Base-by-base conservation (phyloP, 768 basidiomycete genomes). In the Leucocoprinus leucothites region DNA sequence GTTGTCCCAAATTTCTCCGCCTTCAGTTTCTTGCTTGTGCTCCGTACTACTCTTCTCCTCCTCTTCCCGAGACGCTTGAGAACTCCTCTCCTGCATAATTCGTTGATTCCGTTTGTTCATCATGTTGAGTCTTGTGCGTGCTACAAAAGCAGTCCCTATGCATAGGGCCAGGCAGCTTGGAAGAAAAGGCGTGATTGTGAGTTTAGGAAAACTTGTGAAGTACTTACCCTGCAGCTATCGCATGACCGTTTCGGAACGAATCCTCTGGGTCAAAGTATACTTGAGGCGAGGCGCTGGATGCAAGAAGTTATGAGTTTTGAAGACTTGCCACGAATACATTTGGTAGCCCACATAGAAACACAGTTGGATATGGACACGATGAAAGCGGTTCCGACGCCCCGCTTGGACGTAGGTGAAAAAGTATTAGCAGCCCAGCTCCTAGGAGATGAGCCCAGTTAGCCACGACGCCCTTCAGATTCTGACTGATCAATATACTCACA, bases 401-500 rank as follows among this genome's bases (percentile, higher is more conserved):
- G 74, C 61, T 84, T 84, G 1, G 79, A 80, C 9, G 81, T 84
- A 8, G 82, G 82, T 5, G 82, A 78, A 63, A 84, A 81, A 1
- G 74, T 69, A 61, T 82, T 82, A 4, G 81, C 78, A 13, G 81
- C 81, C 82, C 82, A 84, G 61, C 78, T 80, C 80, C 81, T 82
- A 57, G 1, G 14, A 9, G 16, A 38, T n/a, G 1, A 48, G 3
- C 9, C 13, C 21, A n/a, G 16, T 26, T 11, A 47, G 9, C 11
- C 24, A 7, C 9, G 1, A 3, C 16, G 6, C 25, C 1, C n/a
- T 9, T 3, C 8, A n/a, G n/a, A 11, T 6, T 25, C 9, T 11
- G 18, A 41, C 13, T 16, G 8, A 41, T 6, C n/a, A 45, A 7
- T 31, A 19, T n/a, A 66, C 77, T 58, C 57, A 79, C 82, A 82